Evolutionary conservation across 2,329 filamentous ascomycete genomes (phyloP), one percentile per base, ranked within the genome.

Genomic region (Fusarium subglutinans): DNA sequence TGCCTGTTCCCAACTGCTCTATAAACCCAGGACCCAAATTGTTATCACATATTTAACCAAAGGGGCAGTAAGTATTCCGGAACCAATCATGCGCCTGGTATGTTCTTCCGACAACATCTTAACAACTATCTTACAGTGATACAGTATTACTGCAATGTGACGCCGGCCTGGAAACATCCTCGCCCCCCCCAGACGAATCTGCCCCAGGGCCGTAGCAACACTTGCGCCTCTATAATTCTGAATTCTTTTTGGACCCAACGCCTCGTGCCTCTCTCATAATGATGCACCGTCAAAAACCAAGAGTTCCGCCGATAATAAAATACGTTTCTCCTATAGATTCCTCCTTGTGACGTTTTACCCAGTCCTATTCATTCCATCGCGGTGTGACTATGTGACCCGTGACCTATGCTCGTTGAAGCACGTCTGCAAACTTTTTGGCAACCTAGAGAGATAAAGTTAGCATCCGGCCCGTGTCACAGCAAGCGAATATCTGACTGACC

Each of bases 401-500:
- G 53, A 51, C 20, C 73, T 79, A 83, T 58, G 77, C 72, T 64
- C 80, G 79, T 69, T 82, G 82, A 67, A 83, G 73, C 48, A 83
- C 78, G 51, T 80, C 77, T 33, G 77, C 80, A 65, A 83, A 83
- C 66, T 80, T 78, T 51, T 83, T 82, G 30, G 81, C 81, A 74
- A 82, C 80, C 82, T 83, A 59, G 12, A 14, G 22, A 40, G 17
- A 40, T 28, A 22, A 51, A 35, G 57, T 76, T 72, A 78, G 63
- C 24, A 24, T 48, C n/a, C 26, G n/a, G 20, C n/a, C 10, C 18
- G 28, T 14, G 20, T 15, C 38, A 33, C 17, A 38, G 17, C 8
- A 28, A 13, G n/a, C 9, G 17, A 7, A 15, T 2, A 8, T 54
- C 22, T 33, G 40, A 51, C 85, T 82, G 87, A 97, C 95, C 87